Evolutionary conservation across 1,139 yeast genomes (phyloP).

Genomic region (Starmera stellimalicola): DNA sequence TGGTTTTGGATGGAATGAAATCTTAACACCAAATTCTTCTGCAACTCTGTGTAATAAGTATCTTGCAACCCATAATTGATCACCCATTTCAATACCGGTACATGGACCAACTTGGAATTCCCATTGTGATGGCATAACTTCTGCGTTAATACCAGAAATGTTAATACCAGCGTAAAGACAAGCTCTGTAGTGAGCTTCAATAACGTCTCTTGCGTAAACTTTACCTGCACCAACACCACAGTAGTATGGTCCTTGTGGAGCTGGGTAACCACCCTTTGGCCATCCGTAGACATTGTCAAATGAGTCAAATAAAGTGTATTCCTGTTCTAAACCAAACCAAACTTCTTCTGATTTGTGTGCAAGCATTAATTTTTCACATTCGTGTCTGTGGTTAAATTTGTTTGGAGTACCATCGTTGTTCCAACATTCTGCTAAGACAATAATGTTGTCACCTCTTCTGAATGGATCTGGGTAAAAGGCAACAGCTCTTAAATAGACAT

Average conservation of each 20-base stretch:
- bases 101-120: slow-evolving; percentile 99
- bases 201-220: slow-evolving; percentile 95
- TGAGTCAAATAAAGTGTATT: slow-evolving; percentile 91
- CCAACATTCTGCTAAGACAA: slow-evolving; percentile 95
- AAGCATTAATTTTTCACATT: slow-evolving; percentile 90
- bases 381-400: slow-evolving; percentile 96
- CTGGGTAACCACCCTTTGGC: slow-evolving; percentile 99
- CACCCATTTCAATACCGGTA: slow-evolving; percentile 93
- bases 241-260: slow-evolving; percentile 99
- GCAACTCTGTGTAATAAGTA: slow-evolving; percentile 90
- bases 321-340: slow-evolving; percentile 99
- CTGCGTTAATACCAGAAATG: slow-evolving; percentile 96
- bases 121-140: slow-evolving; percentile 99
- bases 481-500: slow-evolving; percentile 87
- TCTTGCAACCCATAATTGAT: slow-evolving; percentile 93
- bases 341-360: slow-evolving; percentile 80
- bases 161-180: slow-evolving; percentile 86
- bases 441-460: slow-evolving; percentile 94
- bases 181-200: slow-evolving; percentile 98
- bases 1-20: slow-evolving; percentile 98
- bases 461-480: slow-evolving; percentile 94
- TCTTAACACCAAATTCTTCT: slow-evolving; percentile 97
- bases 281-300: slow-evolving; percentile 89
- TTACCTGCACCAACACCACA: slow-evolving; percentile 99
- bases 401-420: slow-evolving; percentile 98